Percentiles rank a stretch among this genome's conserved stretches.
phyloP scores from a whole-genome alignment of 371 early-diverging fungal genomes.

The Cokeromyces recurvatus region DNA sequence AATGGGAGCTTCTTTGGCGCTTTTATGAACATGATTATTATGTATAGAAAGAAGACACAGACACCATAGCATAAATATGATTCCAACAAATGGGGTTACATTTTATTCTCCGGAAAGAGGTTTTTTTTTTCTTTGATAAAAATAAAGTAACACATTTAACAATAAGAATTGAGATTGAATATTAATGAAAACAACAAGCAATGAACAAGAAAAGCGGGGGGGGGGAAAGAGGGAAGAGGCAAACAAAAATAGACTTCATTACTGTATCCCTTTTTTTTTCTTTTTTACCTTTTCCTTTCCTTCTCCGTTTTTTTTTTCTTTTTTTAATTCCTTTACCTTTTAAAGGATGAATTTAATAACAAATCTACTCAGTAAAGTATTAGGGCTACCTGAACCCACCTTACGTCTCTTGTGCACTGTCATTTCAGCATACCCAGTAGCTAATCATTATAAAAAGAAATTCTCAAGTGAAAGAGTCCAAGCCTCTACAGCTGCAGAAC shows the following conservation, averaged over 20 bases:
- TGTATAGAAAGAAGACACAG: too few species aligned
- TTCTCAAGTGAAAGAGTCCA: slow-evolving; percentile 26
- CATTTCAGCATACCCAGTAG: slow-evolving; percentile 50
- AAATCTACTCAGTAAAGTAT: slow-evolving; percentile 22
- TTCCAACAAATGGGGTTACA: slow-evolving; percentile 1
- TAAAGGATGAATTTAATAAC: slow-evolving; percentile 26
- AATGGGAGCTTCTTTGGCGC: slow-evolving; percentile 1
- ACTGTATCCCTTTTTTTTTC: too few species aligned
- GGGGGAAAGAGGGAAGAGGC: too few species aligned
- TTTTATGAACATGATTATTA: too few species aligned
- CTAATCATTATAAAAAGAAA: slow-evolving; percentile 28
- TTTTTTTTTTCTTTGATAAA: background rate
- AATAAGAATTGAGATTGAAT: too few species aligned
- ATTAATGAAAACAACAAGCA: too few species aligned
- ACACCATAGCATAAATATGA: too few species aligned
- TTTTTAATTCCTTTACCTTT: background rate
- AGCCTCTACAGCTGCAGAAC: slow-evolving; percentile 31
- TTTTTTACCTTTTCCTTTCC: too few species aligned
- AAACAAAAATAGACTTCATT: too few species aligned
- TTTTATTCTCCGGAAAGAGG: background rate
- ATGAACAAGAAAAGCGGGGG: too few species aligned
- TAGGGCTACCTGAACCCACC: slow-evolving; percentile 58
- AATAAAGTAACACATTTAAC: too few species aligned
- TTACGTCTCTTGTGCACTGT: slow-evolving; percentile 53
- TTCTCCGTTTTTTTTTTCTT: too few species aligned